Evolutionary conservation across 148 eudicot genomes (phyloP).

Genomic region (Persicaria tinctoria): DNA sequence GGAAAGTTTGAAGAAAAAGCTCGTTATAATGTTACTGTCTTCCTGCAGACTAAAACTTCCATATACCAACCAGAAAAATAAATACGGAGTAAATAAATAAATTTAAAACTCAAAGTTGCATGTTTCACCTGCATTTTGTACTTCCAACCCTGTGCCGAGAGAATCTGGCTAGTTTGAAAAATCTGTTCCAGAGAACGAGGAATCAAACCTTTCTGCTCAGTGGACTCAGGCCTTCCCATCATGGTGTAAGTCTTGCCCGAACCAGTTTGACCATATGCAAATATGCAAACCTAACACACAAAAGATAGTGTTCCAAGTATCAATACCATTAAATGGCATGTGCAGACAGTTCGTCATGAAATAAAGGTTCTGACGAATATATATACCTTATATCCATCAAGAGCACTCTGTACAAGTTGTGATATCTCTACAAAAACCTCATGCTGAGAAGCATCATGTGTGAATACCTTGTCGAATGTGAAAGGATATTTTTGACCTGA

Average conservation of each 20-base stretch:
- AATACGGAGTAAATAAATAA: background rate
- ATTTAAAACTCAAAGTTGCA: background rate
- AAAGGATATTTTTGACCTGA: slow-evolving; percentile 61
- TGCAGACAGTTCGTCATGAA: background rate
- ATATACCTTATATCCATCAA: slow-evolving; percentile 75
- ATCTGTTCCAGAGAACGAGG: slow-evolving; percentile 80
- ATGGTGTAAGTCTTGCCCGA: slow-evolving; percentile 77
- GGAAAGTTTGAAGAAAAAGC: slow-evolving; percentile 1
- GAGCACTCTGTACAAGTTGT: slow-evolving; percentile 77
- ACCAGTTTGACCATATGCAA: slow-evolving; percentile 84
- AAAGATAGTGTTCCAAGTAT: background rate
- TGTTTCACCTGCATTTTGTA: slow-evolving; percentile 60
- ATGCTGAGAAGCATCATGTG: slow-evolving; percentile 50
- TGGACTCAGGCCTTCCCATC: slow-evolving; percentile 71
- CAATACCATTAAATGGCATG: background rate
- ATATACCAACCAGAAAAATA: background rate
- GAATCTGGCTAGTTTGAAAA: slow-evolving; percentile 61
- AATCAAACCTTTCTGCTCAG: slow-evolving; percentile 61
- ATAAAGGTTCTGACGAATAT: background rate
- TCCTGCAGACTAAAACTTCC: slow-evolving; percentile 5
- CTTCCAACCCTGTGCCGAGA: slow-evolving; percentile 64
- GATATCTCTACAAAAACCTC: slow-evolving; percentile 71
- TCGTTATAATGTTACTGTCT: background rate
- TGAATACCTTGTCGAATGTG: slow-evolving; percentile 65
- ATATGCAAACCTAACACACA: slow-evolving; percentile 57